Percentiles rank a stretch among this genome's conserved stretches.
Evolutionary conservation across 1,284 basidiomycete species (phyloP).

Genomic region (Papiliotrema flavescens): DNA sequence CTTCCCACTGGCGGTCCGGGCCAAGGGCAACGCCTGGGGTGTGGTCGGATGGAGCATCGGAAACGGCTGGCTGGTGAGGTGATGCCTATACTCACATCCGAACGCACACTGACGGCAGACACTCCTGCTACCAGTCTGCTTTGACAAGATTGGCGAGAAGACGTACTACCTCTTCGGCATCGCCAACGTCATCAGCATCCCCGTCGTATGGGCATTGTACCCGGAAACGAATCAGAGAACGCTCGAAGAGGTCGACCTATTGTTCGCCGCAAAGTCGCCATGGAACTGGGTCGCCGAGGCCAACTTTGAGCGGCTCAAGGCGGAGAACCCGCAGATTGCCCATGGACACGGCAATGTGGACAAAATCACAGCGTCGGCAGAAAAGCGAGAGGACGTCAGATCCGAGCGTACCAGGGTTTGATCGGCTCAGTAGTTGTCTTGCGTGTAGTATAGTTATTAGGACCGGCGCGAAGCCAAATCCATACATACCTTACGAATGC

Average conservation of each 20-base stretch:
- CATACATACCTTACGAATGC: too few relatives aligned
- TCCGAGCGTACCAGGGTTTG: too few relatives aligned
- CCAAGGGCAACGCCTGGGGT: slow-evolving; percentile 33
- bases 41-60: slow-evolving; percentile 41
- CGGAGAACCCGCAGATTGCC: slow-evolving; percentile 16
- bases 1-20: slow-evolving; percentile 32
- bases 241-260: slow-evolving; percentile 19
- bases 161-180: slow-evolving; percentile 21
- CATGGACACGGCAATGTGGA: not conserved
- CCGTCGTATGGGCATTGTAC: slow-evolving; percentile 16
- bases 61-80: slow-evolving; percentile 27
- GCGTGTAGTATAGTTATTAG: too few relatives aligned
- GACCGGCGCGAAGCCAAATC: too few relatives aligned
- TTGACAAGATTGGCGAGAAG: slow-evolving; percentile 26
- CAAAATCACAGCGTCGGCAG: not conserved
- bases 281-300: slow-evolving; percentile 28
- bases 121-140: slow-evolving; percentile 23
- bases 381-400: not conserved
- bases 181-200: slow-evolving; percentile 13
- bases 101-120: not conserved
- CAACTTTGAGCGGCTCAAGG: slow-evolving; percentile 19
- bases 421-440: too few relatives aligned
- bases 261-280: slow-evolving; percentile 14
- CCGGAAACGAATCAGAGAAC: slow-evolving; percentile 12
- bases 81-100: not conserved